phyloP scores from a whole-genome alignment of 2,329 filamentous ascomycete genomes.

The Lachnellula cervina region DNA sequence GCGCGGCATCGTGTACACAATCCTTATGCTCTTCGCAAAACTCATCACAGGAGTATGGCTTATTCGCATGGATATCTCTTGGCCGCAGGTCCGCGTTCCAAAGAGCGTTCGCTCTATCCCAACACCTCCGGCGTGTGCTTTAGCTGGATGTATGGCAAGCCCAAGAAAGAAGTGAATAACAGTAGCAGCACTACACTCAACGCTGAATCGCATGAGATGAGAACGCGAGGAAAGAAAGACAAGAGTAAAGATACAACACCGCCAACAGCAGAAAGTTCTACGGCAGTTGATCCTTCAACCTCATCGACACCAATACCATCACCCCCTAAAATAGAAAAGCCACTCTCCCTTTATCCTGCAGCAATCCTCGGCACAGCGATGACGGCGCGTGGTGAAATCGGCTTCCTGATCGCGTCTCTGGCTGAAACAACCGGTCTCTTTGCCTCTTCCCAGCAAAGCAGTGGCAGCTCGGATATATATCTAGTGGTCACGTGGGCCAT shows the following conservation, averaged over 20 bases:
- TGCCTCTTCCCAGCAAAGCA: background rate
- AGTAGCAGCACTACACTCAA: background rate
- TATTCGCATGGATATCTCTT: constrained; percentile 24
- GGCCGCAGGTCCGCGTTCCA: background rate
- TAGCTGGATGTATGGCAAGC: background rate
- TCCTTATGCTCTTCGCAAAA: constrained; percentile 64
- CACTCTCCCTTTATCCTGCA: constrained; percentile 61
- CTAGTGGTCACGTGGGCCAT: constrained; percentile 50
- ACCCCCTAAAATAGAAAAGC: constrained; percentile 36
- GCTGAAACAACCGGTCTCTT: constrained; percentile 2
- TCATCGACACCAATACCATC: background rate
- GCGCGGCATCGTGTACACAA: constrained; percentile 65
- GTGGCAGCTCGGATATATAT: constrained; percentile 36
- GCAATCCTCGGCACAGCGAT: constrained; percentile 56
- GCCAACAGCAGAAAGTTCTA: background rate
- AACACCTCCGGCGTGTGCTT: background rate
- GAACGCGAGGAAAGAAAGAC: background rate
- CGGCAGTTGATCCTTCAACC: background rate
- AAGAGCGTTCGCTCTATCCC: background rate
- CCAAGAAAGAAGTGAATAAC: background rate
- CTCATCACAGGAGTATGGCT: constrained; percentile 58
- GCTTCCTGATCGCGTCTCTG: constrained; percentile 3
- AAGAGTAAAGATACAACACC: background rate
- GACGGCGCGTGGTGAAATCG: constrained; percentile 3
- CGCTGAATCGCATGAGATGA: background rate